Conservation (phyloP, 306 rosid genomes). For the Castanea crenata region DNA sequence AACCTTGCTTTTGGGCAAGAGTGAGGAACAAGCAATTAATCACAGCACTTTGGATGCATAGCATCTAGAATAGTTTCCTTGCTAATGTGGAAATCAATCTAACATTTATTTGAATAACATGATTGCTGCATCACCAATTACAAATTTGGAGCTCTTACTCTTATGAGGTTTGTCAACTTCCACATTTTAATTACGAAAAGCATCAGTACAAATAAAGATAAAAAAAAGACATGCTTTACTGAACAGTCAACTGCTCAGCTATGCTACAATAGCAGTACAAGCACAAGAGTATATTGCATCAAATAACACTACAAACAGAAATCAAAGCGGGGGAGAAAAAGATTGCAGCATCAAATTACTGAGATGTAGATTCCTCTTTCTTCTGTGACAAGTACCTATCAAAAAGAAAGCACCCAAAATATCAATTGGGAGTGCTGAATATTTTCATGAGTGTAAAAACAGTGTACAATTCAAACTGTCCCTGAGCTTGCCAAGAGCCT, state of each 20-base stretch:
- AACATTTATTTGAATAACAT: background rate
- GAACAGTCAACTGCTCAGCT: background rate
- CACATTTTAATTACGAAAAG: background rate
- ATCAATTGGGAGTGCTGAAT: too few relatives aligned
- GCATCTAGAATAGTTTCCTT: background rate
- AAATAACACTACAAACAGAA: background rate
- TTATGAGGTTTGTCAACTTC: background rate
- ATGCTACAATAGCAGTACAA: background rate
- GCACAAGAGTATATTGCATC: background rate
- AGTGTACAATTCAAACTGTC: background rate
- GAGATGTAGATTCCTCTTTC: constrained; percentile 46
- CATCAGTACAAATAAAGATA: background rate
- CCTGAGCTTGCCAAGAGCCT: background rate
- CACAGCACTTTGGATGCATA: background rate
- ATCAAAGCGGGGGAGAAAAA: background rate
- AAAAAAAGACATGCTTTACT: background rate
- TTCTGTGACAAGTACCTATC: constrained; percentile 53
- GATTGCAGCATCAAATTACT: constrained; percentile 25
- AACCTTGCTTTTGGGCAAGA: too few relatives aligned
- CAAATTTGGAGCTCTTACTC: background rate
- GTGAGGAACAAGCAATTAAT: background rate
- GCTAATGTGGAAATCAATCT: background rate
- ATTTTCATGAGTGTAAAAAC: too few relatives aligned
- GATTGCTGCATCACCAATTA: background rate
- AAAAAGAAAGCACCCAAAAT: background rate